phyloP scores from a whole-genome alignment of 2,329 filamentous ascomycete genomes.

The Alternaria infectoria region DNA sequence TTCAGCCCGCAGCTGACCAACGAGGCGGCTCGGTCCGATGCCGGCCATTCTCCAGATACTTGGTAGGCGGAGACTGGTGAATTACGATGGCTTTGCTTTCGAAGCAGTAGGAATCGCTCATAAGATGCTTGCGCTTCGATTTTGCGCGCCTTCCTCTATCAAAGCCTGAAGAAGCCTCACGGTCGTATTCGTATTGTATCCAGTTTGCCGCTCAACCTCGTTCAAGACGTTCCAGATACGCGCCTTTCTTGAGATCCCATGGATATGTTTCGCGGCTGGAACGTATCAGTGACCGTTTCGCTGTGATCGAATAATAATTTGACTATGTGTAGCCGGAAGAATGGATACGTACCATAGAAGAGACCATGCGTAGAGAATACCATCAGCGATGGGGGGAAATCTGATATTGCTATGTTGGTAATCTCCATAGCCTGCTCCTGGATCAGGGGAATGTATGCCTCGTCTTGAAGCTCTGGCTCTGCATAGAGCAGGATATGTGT shows the following conservation, averaged over 20 bases:
- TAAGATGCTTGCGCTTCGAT: background rate
- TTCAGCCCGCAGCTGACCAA: background rate
- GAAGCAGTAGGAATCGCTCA: background rate
- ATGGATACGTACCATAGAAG: constrained; percentile 34
- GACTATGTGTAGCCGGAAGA: background rate
- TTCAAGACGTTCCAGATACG: constrained; percentile 42
- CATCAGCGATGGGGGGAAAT: constrained; percentile 40
- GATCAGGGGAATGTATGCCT: constrained; percentile 31
- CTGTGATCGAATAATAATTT: background rate
- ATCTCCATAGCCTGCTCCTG: constrained; percentile 41
- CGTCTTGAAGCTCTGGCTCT: constrained; percentile 37
- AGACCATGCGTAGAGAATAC: constrained; percentile 43
- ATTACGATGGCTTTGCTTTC: background rate
- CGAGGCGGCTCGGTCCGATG: background rate
- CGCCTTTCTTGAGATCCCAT: constrained; percentile 40
- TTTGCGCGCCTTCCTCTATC: constrained; percentile 18
- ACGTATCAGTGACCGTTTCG: background rate
- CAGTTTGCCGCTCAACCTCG: constrained; percentile 40
- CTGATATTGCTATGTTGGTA: constrained; percentile 40
- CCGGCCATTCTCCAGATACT: background rate
- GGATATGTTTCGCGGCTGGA: constrained; percentile 44
- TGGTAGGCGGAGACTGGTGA: background rate
- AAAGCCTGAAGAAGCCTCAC: constrained; percentile 38
- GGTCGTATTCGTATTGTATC: constrained; percentile 37
- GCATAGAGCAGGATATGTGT: constrained; percentile 41